A percentile compares a stretch with the other conserved stretches of the same genome.
phyloP scores from a whole-genome alignment of 2,329 filamentous ascomycete genomes.

The Alternaria sp. region DNA sequence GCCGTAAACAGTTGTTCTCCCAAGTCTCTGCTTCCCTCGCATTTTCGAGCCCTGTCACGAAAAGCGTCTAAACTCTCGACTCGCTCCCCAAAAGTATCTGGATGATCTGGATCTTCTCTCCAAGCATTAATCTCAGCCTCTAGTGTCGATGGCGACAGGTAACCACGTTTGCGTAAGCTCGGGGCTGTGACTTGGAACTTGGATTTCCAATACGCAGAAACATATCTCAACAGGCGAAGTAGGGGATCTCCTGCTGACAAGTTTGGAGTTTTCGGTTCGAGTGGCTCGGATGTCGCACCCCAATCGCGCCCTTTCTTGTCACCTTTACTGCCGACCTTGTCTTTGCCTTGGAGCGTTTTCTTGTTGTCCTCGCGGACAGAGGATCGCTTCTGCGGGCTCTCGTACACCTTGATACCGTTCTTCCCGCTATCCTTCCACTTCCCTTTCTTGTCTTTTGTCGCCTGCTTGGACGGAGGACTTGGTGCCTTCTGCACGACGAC shows the following conservation, averaged over 20 bases:
- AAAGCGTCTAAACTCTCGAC: conserved; percentile 75
- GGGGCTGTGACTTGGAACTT: conserved; percentile 80
- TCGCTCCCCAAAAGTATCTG: conserved; percentile 77
- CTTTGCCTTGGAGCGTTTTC: conserved; percentile 25
- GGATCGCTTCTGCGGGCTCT: conserved; percentile 29
- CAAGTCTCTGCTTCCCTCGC: conserved; percentile 84
- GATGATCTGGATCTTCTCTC: conserved; percentile 68
- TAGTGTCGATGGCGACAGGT: conserved; percentile 78
- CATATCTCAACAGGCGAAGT: conserved; percentile 75
- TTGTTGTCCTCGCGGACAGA: conserved; percentile 14
- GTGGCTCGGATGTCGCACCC: conserved; percentile 71
- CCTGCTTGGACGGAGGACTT: conserved; percentile 70
- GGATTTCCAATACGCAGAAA: conserved; percentile 90
- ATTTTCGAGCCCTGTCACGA: conserved; percentile 71
- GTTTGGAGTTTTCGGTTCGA: conserved; percentile 76
- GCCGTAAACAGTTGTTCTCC: conserved; percentile 91
- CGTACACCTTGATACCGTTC: conserved; percentile 45
- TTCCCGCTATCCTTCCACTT: conserved; percentile 55
- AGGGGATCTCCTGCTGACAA: conserved; percentile 86
- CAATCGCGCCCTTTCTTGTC: conserved; percentile 70
- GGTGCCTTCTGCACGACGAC: conserved; percentile 70
- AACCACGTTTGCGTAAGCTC: conserved; percentile 87
- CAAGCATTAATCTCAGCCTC: conserved; percentile 78
- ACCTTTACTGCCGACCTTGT: conserved; percentile 51
- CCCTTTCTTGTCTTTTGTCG: conserved; percentile 27